Evolutionary conservation across 1,139 yeast genomes (phyloP).

Genomic region (Geotrichum fermentans): DNA sequence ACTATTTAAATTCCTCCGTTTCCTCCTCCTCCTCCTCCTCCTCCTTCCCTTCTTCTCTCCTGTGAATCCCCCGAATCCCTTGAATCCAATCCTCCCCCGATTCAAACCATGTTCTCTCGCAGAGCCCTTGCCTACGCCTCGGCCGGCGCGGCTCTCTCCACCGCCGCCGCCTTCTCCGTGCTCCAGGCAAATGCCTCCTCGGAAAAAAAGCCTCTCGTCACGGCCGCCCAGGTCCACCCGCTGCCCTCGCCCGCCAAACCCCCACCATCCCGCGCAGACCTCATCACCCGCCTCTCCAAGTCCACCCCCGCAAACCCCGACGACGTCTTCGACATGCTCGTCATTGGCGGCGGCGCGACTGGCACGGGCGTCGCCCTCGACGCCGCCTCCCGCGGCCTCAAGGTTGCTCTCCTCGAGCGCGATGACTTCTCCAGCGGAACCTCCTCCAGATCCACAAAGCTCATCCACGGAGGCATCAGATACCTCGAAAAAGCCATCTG

Average conservation of each 20-base stretch:
- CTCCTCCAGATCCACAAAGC: slow-evolving; percentile 90
- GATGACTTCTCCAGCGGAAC: slow-evolving; percentile 91
- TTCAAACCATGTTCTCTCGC: slow-evolving; percentile 9
- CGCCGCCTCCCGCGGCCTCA: slow-evolving; percentile 85
- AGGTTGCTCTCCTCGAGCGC: slow-evolving; percentile 81
- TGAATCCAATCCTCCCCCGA: background rate
- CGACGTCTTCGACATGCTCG: slow-evolving; percentile 59
- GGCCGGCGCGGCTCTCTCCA: background rate
- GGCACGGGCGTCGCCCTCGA: slow-evolving; percentile 93
- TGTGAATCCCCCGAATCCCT: background rate
- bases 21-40: slow-evolving; percentile 1
- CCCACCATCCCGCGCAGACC: slow-evolving; percentile 16
- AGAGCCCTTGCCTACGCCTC: slow-evolving; percentile 6
- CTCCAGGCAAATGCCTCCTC: slow-evolving; percentile 1
- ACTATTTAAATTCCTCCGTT: background rate
- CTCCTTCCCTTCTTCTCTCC: background rate
- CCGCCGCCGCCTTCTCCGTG: slow-evolving; percentile 5
- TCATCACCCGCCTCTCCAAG: slow-evolving; percentile 11
- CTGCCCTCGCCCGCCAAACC: slow-evolving; percentile 13
- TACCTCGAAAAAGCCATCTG: slow-evolving; percentile 92
- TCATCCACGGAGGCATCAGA: slow-evolving; percentile 97
- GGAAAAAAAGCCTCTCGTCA: slow-evolving; percentile 1
- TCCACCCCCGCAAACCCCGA: slow-evolving; percentile 16
- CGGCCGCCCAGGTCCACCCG: slow-evolving; percentile 6
- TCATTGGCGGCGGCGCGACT: slow-evolving; percentile 95